Percentiles rank a stretch among this genome's conserved stretches.
These are phyloP conservation scores for Pouteria campechiana DNA, from an alignment of 179 eudicot species.

Conservation along the genomic window DNA sequence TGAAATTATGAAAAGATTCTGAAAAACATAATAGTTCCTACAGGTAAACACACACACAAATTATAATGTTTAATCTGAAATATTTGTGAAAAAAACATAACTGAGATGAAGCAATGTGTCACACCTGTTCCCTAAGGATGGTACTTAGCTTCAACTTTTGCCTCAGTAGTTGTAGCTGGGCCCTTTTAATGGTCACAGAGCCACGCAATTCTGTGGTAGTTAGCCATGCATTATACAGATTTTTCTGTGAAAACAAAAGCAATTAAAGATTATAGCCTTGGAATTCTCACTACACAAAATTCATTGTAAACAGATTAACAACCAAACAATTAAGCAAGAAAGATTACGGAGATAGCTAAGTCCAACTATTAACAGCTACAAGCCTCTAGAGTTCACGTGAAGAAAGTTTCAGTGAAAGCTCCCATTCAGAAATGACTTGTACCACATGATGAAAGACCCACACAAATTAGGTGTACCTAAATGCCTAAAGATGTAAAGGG, in stretches of 20 bases:
- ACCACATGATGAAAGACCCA: no score
- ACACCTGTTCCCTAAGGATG: slow-evolving; percentile 84
- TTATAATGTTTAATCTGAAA: no score
- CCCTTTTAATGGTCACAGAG: slow-evolving; percentile 72
- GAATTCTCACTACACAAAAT: neutral
- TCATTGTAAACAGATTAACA: neutral
- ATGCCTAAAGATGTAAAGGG: no score
- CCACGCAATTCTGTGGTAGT: slow-evolving; percentile 74
- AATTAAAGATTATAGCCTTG: neutral
- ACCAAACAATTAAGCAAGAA: slow-evolving; percentile 1
- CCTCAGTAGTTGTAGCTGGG: slow-evolving; percentile 63
- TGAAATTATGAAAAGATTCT: no score
- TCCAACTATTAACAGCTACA: neutral
- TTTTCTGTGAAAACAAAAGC: slow-evolving; percentile 45
- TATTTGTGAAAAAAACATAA: no score
- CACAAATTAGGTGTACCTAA: no score
- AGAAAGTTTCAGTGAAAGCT: no score
- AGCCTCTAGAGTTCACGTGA: no score
- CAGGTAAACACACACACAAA: no score
- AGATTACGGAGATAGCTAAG: no score
- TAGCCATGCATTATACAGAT: slow-evolving; percentile 92
- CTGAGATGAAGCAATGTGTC: slow-evolving; percentile 8
- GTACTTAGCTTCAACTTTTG: slow-evolving; percentile 86
- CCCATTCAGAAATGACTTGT: no score
- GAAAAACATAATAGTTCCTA: no score